Percentiles rank a stretch among this genome's conserved stretches.
Conservation (phyloP, 2,329 filamentous ascomycete species). For the Coniella lustricola region DNA sequence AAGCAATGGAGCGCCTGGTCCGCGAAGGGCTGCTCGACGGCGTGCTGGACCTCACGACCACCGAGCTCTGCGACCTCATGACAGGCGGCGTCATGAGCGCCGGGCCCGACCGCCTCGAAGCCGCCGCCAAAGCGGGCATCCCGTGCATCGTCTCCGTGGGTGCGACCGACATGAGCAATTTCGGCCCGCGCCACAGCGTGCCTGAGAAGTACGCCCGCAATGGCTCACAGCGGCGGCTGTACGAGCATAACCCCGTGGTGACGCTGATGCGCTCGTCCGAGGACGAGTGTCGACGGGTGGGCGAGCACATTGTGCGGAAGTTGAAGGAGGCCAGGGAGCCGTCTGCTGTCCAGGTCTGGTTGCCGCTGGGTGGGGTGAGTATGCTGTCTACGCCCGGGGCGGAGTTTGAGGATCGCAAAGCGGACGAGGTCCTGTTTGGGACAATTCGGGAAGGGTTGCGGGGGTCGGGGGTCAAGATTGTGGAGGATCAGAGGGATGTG, state of each 20-base stretch:
- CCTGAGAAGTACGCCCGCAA: conserved; percentile 42
- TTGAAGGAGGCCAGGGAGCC: conserved; percentile 44
- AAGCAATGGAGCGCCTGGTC: conserved; percentile 61
- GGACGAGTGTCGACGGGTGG: conserved; percentile 51
- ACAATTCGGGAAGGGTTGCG: conserved; percentile 41
- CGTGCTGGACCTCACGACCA: conserved; percentile 64
- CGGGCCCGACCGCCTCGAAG: conserved; percentile 47
- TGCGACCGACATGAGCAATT: conserved; percentile 57
- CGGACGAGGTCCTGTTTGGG: conserved; percentile 45
- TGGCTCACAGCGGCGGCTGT: conserved; percentile 43
- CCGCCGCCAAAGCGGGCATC: conserved; percentile 49
- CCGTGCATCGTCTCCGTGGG: conserved; percentile 44
- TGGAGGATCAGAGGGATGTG: conserved; percentile 42
- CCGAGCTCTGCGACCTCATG: conserved; percentile 58
- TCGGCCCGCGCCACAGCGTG: conserved; percentile 48
- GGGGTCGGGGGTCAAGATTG: conserved; percentile 40
- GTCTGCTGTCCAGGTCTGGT: conserved; percentile 44
- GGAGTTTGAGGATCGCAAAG: conserved; percentile 41
- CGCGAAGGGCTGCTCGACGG: conserved; percentile 52
- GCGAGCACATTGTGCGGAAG: conserved; percentile 47
- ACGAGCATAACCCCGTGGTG: conserved; percentile 59
- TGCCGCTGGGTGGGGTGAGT: conserved; percentile 56
- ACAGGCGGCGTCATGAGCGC: conserved; percentile 58
- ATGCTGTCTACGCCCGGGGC: conserved; percentile 47
- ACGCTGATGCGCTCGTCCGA: conserved; percentile 58